A percentile compares a stretch with the other conserved stretches of the same genome.
phyloP scores from a whole-genome alignment of 371 early-diverging fungal species.

The Mortierella sp. region DNA sequence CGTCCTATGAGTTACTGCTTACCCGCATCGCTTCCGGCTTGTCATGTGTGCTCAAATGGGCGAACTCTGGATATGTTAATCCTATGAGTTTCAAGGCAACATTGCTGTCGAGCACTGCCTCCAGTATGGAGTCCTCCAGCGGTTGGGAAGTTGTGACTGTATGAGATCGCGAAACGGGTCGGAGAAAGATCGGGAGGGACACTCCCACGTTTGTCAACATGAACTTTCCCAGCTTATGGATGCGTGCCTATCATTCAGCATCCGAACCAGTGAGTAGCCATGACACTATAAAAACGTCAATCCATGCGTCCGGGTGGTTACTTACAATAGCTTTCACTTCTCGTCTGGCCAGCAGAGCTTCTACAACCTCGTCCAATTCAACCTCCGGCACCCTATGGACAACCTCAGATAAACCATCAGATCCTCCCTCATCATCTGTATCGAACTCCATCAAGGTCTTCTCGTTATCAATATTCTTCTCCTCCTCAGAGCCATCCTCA shows the following conservation, averaged over 20 bases:
- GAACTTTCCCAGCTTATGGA: conserved; percentile 42
- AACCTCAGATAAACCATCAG: conserved; percentile 15
- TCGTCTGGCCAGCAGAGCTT: neutral
- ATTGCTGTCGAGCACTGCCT: conserved; percentile 27
- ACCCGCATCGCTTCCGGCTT: conserved; percentile 27
- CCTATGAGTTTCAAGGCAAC: conserved; percentile 21
- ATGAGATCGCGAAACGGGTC: conserved; percentile 2
- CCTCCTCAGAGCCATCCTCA: neutral
- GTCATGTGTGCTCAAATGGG: conserved; percentile 16
- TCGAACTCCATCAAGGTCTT: conserved; percentile 39
- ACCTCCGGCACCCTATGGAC: conserved; percentile 17
- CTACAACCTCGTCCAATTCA: conserved; percentile 19
- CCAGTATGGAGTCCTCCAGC: conserved; percentile 1
- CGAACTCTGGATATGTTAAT: conserved; percentile 17
- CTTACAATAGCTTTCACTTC: conserved; percentile 43
- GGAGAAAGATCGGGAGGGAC: conserved; percentile 31
- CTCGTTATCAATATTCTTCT: conserved; percentile 23
- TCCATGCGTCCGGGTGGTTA: no score
- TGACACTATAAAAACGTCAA: no score
- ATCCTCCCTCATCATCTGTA: conserved; percentile 42
- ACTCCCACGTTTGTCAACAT: conserved; percentile 35
- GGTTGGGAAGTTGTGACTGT: neutral
- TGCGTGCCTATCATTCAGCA: no score
- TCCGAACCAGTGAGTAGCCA: no score
- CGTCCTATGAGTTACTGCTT: no score